phyloP scores from a whole-genome alignment of 177 flowering plant genomes.

The Vitis hybrid region DNA sequence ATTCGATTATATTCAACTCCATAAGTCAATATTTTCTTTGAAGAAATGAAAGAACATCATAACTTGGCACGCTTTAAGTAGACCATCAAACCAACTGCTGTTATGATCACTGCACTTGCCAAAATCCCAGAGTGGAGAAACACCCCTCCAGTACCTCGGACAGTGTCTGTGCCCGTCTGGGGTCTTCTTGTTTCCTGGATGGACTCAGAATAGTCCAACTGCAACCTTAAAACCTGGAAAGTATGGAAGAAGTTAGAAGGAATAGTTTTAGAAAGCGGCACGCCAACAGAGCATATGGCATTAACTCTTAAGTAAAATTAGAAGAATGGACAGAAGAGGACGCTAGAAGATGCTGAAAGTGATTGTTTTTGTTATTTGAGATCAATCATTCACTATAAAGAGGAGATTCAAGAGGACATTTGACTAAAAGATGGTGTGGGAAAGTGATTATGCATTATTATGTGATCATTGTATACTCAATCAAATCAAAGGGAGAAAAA shows the following conservation, averaged over 20 bases:
- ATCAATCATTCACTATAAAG: too few species aligned
- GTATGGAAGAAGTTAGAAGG: background rate
- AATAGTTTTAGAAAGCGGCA: background rate
- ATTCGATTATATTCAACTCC: background rate
- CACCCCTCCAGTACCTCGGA: conserved; percentile 23
- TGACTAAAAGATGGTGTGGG: too few species aligned
- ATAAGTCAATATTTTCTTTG: background rate
- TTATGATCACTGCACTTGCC: conserved; percentile 58
- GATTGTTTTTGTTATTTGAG: too few species aligned
- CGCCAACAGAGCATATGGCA: background rate
- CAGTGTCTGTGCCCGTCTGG: conserved; percentile 16
- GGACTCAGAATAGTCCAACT: conserved; percentile 53
- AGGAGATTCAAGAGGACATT: too few species aligned
- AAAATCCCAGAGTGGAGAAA: conserved; percentile 44
- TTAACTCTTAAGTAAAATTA: too few species aligned
- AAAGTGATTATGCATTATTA: too few species aligned
- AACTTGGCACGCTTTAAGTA: conserved; percentile 65
- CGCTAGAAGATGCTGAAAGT: too few species aligned
- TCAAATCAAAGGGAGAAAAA: too few species aligned
- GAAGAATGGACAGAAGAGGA: too few species aligned
- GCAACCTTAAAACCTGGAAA: conserved; percentile 72
- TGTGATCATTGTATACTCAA: too few species aligned
- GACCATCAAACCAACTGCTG: conserved; percentile 54
- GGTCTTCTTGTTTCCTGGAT: conserved; percentile 17
- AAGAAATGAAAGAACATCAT: conserved; percentile 15